Evolutionary conservation across 2,329 filamentous ascomycete species (phyloP), one percentile per base, ranked within the genome.

Genomic region (Phialophora expanda): DNA sequence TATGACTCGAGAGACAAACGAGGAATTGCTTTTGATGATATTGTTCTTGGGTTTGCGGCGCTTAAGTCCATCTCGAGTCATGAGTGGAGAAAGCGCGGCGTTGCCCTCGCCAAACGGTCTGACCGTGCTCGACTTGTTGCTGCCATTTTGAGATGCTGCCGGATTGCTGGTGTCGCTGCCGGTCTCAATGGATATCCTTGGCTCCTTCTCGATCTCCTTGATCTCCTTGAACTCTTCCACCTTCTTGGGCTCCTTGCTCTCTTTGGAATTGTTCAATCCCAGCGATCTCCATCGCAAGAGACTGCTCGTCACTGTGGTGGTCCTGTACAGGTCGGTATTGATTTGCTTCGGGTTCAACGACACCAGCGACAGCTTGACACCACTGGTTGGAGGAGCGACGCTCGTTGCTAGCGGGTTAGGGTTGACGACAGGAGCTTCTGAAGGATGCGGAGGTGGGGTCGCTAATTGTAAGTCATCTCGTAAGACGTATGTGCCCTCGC

Each of bases 21-120:
- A 97, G 9, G 95, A 99, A 78, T 97, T 98, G 80, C 93, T 98
- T 83, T 99, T 99, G 60, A 94, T 89, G 77, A 99, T 95, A 77
- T 96, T 98, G 79, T 94, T 98, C 84, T 98, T 99, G 2, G 95
- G 95, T 78, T 99, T 99, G 75, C 89, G 87, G 76, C 88, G 86
- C 83, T 97, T 97, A 26, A 82, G 76, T 9, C 81, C 81, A 68
- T 84, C 83, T 74, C 92, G 92, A 32, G 84, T 83, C 59, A 85
- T 84, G 20, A 84, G 83, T 2, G 87, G 76, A 11, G 84, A 82
- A 32, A 98, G 83, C 28, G 91, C 85, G 6, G 89, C 85, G 75
- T 97, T 98, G 61, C 91, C 90, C 73, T 95, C 91, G 7, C 94
- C 94, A 77, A 97, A 97, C 0, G 89, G 87, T 1, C 91, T 90